These are phyloP conservation scores for Eucalyptus lansdowneana DNA, from an alignment of 345 rosid species.

Conservation along the genomic window DNA sequence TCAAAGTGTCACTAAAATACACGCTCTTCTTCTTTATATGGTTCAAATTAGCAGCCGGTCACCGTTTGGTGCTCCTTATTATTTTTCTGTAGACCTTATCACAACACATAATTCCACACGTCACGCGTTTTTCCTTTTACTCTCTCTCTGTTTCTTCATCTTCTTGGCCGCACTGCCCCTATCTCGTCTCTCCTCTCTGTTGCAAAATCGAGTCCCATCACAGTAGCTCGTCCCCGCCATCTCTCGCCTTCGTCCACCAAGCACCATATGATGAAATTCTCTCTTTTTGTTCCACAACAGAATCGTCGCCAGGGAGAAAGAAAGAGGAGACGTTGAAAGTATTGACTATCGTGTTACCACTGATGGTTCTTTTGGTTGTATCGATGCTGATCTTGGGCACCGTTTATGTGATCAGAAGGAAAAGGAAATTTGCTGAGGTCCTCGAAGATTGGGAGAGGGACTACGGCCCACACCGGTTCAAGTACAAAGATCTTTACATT, in stretches of 20 bases:
- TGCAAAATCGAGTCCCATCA: background rate
- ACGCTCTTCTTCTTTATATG: too few species aligned
- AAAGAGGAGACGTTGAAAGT: constrained; percentile 9
- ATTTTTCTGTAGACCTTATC: background rate
- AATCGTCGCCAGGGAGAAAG: background rate
- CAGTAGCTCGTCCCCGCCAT: background rate
- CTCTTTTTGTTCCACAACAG: background rate
- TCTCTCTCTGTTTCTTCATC: background rate
- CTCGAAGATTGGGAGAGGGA: background rate
- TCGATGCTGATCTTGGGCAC: background rate
- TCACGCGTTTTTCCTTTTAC: background rate
- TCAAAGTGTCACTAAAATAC: background rate
- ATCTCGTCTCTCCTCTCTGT: background rate
- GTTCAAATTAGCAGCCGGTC: background rate
- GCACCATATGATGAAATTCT: background rate
- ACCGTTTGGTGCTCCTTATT: background rate
- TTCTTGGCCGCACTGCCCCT: background rate
- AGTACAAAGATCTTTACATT: constrained; percentile 44
- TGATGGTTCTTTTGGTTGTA: constrained; percentile 8
- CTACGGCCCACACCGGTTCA: constrained; percentile 45
- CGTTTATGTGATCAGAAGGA: background rate
- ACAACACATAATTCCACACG: background rate
- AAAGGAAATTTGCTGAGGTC: background rate
- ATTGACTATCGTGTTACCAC: constrained; percentile 28
- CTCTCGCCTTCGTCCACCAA: background rate